Evolutionary conservation across 805 yeast species (phyloP).

Genomic region (Candida nitratophila): DNA sequence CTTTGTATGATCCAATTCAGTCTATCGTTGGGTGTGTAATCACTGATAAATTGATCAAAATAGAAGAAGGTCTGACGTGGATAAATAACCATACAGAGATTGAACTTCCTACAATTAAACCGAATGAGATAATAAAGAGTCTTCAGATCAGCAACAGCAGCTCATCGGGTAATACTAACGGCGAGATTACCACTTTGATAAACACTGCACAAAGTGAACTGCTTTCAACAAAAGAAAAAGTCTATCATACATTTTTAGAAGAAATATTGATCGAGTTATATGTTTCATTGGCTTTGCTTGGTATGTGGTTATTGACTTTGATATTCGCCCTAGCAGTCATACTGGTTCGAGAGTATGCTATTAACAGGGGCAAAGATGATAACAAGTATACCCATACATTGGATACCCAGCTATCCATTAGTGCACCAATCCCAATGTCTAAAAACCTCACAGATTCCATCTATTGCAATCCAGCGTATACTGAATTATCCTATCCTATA

Average conservation of each 20-base stretch:
- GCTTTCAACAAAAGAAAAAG: conserved; percentile 17
- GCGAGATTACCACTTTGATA: conserved; percentile 5
- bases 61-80: conserved; percentile 78
- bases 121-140: conserved; percentile 7
- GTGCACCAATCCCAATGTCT: neutral
- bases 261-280: conserved; percentile 38
- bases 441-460: neutral
- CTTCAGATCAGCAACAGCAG: conserved; percentile 2
- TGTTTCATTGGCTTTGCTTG: conserved; percentile 37
- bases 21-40: conserved; percentile 74
- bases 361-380: neutral
- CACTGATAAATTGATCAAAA: conserved; percentile 58
- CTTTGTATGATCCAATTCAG: conserved; percentile 54
- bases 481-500: neutral
- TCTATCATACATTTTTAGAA: conserved; percentile 25
- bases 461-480: neutral
- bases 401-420: neutral
- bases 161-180: conserved; percentile 3
- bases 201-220: conserved; percentile 18
- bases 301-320: conserved; percentile 42
- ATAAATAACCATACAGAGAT: conserved; percentile 55
- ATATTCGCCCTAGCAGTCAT: conserved; percentile 11
- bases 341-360: conserved; percentile 3
- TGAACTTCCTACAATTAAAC: conserved; percentile 42
- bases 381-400: neutral